These are phyloP conservation scores for Calonectria hawksworthii DNA, from an alignment of 2,329 filamentous ascomycete genomes.

Conservation along the genomic window DNA sequence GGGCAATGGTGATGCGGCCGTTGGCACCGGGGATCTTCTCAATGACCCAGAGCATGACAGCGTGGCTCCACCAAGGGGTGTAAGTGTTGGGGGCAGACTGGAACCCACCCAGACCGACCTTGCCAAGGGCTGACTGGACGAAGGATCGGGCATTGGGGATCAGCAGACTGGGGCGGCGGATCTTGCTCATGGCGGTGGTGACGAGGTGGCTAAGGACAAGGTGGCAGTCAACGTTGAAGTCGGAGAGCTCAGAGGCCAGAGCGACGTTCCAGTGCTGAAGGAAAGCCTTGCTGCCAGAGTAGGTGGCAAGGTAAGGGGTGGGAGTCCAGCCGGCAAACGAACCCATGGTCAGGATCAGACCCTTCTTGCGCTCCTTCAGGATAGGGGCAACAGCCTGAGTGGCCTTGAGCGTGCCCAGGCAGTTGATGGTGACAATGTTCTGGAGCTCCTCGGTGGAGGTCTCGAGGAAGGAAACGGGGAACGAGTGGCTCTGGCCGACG, in stretches of 20 bases:
- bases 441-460: conserved; percentile 85
- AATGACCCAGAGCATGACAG: conserved; percentile 87
- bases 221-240: conserved; percentile 88
- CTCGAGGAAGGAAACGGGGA: conserved; percentile 89
- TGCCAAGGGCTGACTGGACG: conserved; percentile 82
- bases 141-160: conserved; percentile 88
- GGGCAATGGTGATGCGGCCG: conserved; percentile 60
- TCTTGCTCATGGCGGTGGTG: conserved; percentile 97
- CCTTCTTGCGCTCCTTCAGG: conserved; percentile 86
- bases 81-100: conserved; percentile 86
- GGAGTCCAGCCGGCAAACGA: conserved; percentile 95
- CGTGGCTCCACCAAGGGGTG: conserved; percentile 95
- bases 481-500: conserved; percentile 93
- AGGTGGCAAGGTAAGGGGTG: conserved; percentile 92
- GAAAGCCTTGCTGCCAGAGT: conserved; percentile 98
- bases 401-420: conserved; percentile 87
- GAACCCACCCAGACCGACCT: conserved; percentile 85
- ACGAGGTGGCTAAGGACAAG: conserved; percentile 93
- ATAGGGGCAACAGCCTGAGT: conserved; percentile 88
- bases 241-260: conserved; percentile 84
- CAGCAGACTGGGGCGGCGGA: conserved; percentile 81
- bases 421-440: conserved; percentile 96
- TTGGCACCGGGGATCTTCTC: conserved; percentile 69
- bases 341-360: conserved; percentile 96
- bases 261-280: conserved; percentile 95